These are phyloP conservation scores for Talinum fruticosum DNA, from an alignment of 148 eudicot genomes.

Conservation along the genomic window DNA sequence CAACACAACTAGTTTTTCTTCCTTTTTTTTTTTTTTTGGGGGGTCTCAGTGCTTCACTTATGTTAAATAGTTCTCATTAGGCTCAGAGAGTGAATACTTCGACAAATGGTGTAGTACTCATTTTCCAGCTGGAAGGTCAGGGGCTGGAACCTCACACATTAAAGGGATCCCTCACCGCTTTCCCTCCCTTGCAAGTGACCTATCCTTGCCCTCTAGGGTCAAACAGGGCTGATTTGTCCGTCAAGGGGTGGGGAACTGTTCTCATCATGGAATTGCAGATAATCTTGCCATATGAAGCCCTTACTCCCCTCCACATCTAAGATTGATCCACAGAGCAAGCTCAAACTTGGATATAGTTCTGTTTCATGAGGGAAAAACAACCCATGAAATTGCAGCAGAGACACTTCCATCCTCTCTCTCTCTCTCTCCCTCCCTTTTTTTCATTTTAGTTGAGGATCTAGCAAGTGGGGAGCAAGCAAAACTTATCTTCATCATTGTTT, in stretches of 20 bases:
- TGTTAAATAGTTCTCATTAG: background rate
- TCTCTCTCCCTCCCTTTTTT: background rate
- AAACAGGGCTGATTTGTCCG: too few species aligned
- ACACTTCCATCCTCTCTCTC: too few species aligned
- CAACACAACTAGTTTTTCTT: background rate
- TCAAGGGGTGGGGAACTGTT: too few species aligned
- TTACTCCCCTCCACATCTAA: background rate
- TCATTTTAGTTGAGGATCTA: background rate
- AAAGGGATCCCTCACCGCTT: too few species aligned
- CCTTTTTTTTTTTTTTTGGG: background rate
- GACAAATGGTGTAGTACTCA: too few species aligned
- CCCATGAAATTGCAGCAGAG: background rate
- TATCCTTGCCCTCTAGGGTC: too few species aligned
- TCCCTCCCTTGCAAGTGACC: too few species aligned
- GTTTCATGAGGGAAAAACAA: background rate
- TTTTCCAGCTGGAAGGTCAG: too few species aligned
- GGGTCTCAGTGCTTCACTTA: background rate
- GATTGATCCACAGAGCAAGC: slow-evolving; percentile 6
- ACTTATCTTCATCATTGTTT: background rate
- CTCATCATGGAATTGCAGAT: background rate
- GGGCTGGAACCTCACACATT: too few species aligned
- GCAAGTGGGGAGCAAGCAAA: background rate
- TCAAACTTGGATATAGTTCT: background rate
- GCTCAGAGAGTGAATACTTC: too few species aligned
- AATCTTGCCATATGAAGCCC: background rate